Evolutionary conservation across 2,329 filamentous ascomycete species (phyloP), one percentile per base, ranked within the genome.

Genomic region (Taxawa tesnikishii): DNA sequence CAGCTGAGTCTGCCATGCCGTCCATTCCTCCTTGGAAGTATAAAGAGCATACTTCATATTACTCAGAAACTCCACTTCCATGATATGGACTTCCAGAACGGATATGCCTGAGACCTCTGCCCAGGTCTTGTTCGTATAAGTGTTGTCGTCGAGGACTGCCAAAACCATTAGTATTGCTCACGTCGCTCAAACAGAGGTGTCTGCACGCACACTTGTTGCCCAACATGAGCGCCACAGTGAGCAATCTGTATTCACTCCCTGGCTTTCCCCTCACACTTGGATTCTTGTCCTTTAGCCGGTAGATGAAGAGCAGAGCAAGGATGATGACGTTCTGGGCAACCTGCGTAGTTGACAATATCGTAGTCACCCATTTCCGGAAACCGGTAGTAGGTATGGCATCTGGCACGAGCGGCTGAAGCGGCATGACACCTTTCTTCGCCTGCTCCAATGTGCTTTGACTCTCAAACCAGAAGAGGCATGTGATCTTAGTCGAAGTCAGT

Each of bases 171-270:
- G n/a, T n/a, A n/a, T n/a, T n/a, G n/a, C n/a, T n/a, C n/a, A n/a
- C n/a, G n/a, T n/a, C n/a, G n/a, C n/a, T n/a, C n/a, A n/a, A n/a
- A n/a, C n/a, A n/a, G n/a, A n/a, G n/a, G n/a, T n/a, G n/a, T n/a
- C n/a, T n/a, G n/a, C n/a, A n/a, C n/a, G n/a, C n/a, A n/a, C n/a
- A 98, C 63, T 98, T 98, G 58, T 98, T 98, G 39, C 87, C 88
- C 38, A 98, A 67, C 90, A 98, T 98, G 43, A 98, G 63, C 15
- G 90, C 90, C 29, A 96, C 87, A 0, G 90, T 96, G 48, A 96
- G 67, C 15, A 98, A 64, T 12, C 90, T 70, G 51, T 90, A 96
- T 54, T 96, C 90, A 54, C 90, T 98, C 4, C 90, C 90, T 14
- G 78, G 78, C 48, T 88, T 88, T 25, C 90, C 90, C 51, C 87